phyloP scores from a whole-genome alignment of 2,329 filamentous ascomycete genomes.

The Monosporascus sp. region DNA sequence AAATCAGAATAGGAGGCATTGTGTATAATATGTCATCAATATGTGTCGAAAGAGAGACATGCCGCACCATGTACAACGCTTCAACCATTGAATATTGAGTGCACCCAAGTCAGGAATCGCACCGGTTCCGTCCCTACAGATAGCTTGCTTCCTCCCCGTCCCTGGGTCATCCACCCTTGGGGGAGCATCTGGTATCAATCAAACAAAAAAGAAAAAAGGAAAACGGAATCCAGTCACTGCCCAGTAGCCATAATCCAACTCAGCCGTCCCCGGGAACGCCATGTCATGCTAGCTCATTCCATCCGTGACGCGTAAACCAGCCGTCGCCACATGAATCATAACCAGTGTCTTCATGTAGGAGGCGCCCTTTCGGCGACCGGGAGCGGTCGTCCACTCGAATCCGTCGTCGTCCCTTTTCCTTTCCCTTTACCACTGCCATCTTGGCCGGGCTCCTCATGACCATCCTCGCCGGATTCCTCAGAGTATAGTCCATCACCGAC shows the following conservation, averaged over 20 bases:
- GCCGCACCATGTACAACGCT: not conserved
- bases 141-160: no score
- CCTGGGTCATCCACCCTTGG: no score
- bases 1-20: not conserved
- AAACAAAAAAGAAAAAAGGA: slow-evolving; percentile 9
- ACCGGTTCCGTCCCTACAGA: no score
- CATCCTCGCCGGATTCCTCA: slow-evolving; percentile 11
- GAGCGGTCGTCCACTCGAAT: slow-evolving; percentile 45
- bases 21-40: not conserved
- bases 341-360: slow-evolving; percentile 17
- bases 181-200: slow-evolving; percentile 23
- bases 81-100: not conserved
- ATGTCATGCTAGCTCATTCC: slow-evolving; percentile 8
- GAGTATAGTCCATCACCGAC: slow-evolving; percentile 13
- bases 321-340: slow-evolving; percentile 30
- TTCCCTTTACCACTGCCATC: slow-evolving; percentile 39
- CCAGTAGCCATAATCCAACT: slow-evolving; percentile 3
- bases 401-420: slow-evolving; percentile 35
- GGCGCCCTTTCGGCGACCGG: slow-evolving; percentile 51
- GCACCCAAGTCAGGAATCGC: not conserved
- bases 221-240: slow-evolving; percentile 11
- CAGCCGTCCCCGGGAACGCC: slow-evolving; percentile 13
- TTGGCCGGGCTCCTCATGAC: slow-evolving; percentile 14
- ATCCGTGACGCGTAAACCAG: slow-evolving; percentile 9
- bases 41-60: not conserved